A percentile compares a stretch with the other conserved stretches of the same genome.
Conservation (phyloP, 148 eudicot genomes). For the Fallopia convolvulus region DNA sequence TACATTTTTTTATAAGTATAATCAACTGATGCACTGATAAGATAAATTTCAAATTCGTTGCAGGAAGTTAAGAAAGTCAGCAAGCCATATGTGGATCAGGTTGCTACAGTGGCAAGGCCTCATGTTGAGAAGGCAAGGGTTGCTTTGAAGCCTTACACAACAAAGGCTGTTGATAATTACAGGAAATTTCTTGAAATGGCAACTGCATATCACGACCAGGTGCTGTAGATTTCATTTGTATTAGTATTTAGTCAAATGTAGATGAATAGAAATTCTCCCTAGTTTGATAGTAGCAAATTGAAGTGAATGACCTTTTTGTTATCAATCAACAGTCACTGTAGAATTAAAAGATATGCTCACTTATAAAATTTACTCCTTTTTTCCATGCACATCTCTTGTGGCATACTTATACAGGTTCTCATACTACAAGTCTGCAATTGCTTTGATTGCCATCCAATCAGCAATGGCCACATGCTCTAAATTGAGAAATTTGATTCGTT, state of each 20-base stretch:
- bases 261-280: neutral
- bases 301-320: neutral
- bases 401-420: neutral
- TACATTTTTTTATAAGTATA: neutral
- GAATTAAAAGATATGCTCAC: neutral
- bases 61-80: constrained; percentile 72
- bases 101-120: constrained; percentile 73
- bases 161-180: constrained; percentile 54
- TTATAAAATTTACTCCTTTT: neutral
- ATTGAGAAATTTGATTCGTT: neutral
- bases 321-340: neutral
- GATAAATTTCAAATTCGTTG: constrained; percentile 1
- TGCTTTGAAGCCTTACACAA: constrained; percentile 57
- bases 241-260: neutral
- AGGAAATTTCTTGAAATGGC: constrained; percentile 75
- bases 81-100: constrained; percentile 75
- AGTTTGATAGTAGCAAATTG: neutral
- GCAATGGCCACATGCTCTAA: neutral
- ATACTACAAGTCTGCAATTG: neutral
- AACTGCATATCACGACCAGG: constrained; percentile 72
- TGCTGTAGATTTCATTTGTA: constrained; percentile 15
- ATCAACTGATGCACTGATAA: neutral
- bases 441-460: constrained; percentile 6
- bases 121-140: constrained; percentile 65
- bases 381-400: neutral